Percentiles rank a stretch among this genome's conserved stretches.
Evolutionary conservation across 202 grass and related monocot genomes (phyloP).

Genomic region (Panicum virgatum): DNA sequence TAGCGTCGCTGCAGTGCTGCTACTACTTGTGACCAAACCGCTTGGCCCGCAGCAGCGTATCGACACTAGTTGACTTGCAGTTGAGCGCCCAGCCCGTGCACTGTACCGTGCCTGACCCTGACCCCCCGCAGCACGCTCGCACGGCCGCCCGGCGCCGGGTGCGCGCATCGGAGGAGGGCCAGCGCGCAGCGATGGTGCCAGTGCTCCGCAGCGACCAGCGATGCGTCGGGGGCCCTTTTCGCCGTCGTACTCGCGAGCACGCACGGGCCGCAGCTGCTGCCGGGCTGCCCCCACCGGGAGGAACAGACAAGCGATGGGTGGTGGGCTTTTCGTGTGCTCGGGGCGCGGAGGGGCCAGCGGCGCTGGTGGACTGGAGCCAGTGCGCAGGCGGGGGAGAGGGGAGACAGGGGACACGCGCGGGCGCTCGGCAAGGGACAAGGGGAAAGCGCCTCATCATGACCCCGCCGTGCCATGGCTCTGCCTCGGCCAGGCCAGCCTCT

Average conservation of each 20-base stretch:
- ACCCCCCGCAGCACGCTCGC: background rate
- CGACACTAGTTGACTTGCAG: slow-evolving; percentile 31
- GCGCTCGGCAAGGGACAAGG: background rate
- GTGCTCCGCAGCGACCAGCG: background rate
- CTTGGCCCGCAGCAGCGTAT: background rate
- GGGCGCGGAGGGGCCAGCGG: background rate
- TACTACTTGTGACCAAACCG: background rate
- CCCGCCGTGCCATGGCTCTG: background rate
- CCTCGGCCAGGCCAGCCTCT: background rate
- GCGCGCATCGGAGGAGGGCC: background rate
- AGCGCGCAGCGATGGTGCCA: background rate
- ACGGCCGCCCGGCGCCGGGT: background rate
- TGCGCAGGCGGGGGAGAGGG: background rate
- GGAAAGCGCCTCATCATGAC: slow-evolving; percentile 33
- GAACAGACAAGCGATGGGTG: slow-evolving; percentile 31
- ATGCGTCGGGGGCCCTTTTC: slow-evolving; percentile 12
- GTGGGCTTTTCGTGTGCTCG: background rate
- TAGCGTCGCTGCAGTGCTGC: background rate
- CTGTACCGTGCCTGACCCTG: background rate
- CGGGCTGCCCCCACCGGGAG: slow-evolving; percentile 32
- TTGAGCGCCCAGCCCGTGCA: background rate
- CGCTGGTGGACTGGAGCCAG: background rate
- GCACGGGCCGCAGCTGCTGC: background rate
- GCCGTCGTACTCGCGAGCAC: background rate
- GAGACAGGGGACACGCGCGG: slow-evolving; percentile 41